Evolutionary conservation across 2,329 filamentous ascomycete genomes (phyloP), one percentile per base, ranked within the genome.

Genomic region (Zymoseptoria pseudotritici): DNA sequence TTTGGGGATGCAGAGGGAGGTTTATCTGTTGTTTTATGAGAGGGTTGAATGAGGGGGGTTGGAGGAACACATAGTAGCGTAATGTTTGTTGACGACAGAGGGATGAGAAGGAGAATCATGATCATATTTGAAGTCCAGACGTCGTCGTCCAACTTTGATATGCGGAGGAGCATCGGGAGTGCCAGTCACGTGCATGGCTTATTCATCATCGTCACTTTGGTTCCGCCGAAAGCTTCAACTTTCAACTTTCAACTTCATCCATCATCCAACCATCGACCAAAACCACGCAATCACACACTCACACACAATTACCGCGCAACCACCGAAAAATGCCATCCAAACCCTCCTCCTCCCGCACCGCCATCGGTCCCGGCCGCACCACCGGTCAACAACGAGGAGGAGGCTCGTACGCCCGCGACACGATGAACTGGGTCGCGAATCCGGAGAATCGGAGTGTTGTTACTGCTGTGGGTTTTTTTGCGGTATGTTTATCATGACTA

Each of bases 11-110:
- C 91, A 97, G 76, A 88, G 87, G 69, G 94, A 99, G 75, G 93
- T 97, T 0, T 99, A 99, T 74, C 78, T 99, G 72, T 76, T 99
- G 56, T 99, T 99, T 74, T 99, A 99, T 75, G 93, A 97, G 78
- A 78, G 96, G 68, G 89, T 93, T 17, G 63, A 24, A 24, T 24
- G 22, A 24, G 22, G n/a, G n/a, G n/a, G n/a, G n/a, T n/a, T n/a
- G n/a, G n/a, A n/a, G n/a, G n/a, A n/a, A n/a, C n/a, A n/a, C n/a
- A 36, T 36, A 13, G 9, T 10, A 36, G 31, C 9, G 17, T 46
- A 17, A 17, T n/a, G 36, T 46, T 46, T 17, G n/a, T n/a, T 17
- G 36, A 46, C 4, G 36, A 46, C 36, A 46, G 36, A 17, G 36
- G 17, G 36, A 17, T 5, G 17, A 11, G 11, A 42, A 17, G 36